Base-by-base conservation (phyloP, 2,329 filamentous ascomycete species). In the Monilinia laxa region DNA sequence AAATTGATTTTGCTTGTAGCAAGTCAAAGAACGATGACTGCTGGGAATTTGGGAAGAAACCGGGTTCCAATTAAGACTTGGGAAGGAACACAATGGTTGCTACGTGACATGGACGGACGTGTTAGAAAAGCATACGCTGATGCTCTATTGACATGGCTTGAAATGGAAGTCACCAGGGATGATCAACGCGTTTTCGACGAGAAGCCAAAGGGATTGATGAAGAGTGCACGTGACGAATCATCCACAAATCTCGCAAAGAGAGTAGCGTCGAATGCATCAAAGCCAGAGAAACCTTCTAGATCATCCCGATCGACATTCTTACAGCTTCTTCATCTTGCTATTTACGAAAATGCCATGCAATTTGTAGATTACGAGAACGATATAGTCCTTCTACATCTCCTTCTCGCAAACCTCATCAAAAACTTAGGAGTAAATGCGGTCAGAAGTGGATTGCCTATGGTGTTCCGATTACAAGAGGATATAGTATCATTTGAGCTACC, bases 71-170 rank as follows among this genome's bases (percentile, higher is more conserved):
- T 96, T 11, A 85, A 90, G 65, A 90, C 93, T 0, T 99, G 95
- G 95, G 93, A 98, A 77, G 92, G 92, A n/a, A 97, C 93, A 0
- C 92, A 97, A 69, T 97, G 92, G 91, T 85, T 98, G 55, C 80
- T 98, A 25, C 88, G 90, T 49, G 94, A 97, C 74, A 83, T 87
- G 0, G 89, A 93, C 73, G 87, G 87, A 42, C 83, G 87, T 42
- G 93, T 98, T 45, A 87, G 93, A 64, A 89, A 89, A 75, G 91
- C 93, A 0, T 99, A 98, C 72, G 86, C 89, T 9, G 92, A 96
- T 77, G 91, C 92, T 5, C 78, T 98, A 20, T 78, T 91, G 52
- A 91, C 90, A 0, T 99, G 94, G 93, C 82, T 97, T 63, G 86
- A 90, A 66, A 81, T 89, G n/a, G 93, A 96, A 78, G 91, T 91